phyloP scores from a whole-genome alignment of 169 alveolate genomes.

The Plasmodium chabaudi region DNA sequence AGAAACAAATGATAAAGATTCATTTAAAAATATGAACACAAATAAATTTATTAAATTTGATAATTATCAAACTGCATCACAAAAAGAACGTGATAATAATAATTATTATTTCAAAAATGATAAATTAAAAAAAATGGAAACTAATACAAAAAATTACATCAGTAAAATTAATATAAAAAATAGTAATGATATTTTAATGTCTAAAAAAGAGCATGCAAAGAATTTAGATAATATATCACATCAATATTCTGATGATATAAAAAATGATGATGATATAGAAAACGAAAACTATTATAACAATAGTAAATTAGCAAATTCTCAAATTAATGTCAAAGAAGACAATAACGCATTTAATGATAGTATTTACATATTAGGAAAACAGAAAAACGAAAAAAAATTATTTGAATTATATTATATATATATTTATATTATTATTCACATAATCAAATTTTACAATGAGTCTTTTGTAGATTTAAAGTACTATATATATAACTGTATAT shows the following conservation, averaged over 20 bases:
- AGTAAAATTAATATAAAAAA: slow-evolving; percentile 8
- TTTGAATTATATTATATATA: slow-evolving; percentile 71
- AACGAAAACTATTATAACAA: background rate
- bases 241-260: background rate
- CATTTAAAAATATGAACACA: no score
- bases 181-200: background rate
- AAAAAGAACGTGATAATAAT: background rate
- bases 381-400: slow-evolving; percentile 61
- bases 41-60: background rate
- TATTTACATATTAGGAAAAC: slow-evolving; percentile 28
- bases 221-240: no score
- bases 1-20: no score
- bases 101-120: background rate
- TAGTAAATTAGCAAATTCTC: background rate
- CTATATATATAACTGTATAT: slow-evolving; percentile 71
- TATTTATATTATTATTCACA: slow-evolving; percentile 67
- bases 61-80: background rate
- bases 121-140: slow-evolving; percentile 14
- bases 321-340: background rate
- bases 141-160: slow-evolving; percentile 26
- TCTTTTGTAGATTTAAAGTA: slow-evolving; percentile 63
- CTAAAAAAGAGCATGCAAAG: no score
- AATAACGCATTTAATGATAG: background rate
- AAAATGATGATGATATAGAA: slow-evolving; percentile 5
- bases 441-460: slow-evolving; percentile 66